Evolutionary conservation across 208 protist genomes (phyloP), one percentile per base, ranked within the genome.

Genomic region (Wallacemonas sp.): DNA sequence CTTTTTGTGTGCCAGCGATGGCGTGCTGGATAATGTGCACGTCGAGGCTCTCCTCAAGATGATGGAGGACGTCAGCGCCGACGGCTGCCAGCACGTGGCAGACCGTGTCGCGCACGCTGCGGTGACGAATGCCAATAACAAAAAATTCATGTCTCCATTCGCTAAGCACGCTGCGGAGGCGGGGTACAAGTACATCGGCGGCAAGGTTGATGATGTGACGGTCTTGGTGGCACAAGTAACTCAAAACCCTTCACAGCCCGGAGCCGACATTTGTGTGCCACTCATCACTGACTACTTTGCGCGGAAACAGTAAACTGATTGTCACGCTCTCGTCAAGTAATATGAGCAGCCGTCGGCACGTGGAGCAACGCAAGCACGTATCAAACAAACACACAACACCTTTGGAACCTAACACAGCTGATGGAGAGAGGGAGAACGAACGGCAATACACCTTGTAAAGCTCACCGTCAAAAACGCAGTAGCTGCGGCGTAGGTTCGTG

Each of bases 141-240:
- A 33, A n/a, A 66, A 76, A 11, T 89, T 81, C 64, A 65, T 80
- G 32, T 93, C 90, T 1, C 90, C 90, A 1, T 95, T 95, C 75
- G 84, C 90, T n/a, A 82, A 72, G 42, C 76, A 91, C 26, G 90
- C 90, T 2, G 57, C 61, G 26, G 57, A 67, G 28, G 66, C 69
- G 12, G 90, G 90, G 10, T 92, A 89, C 67, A 70, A 61, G 20
- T 92, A 91, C 62, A 69, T 49, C 14, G 91, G 91, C 31, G 91
- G 91, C 20, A 96, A 96, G 59, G 69, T 93, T 22, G 91, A 96
- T 63, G 91, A 96, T 64, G 84, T 96, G 20, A 96, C 91, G 0
- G 79, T 84, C 49, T 63, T 96, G 12, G 82, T 94, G 14, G 86
- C 91, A n/a, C 67, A 81, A 46, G 82, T 96, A n/a, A 88, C 77